Percentiles rank a stretch among this genome's conserved stretches.
Conservation (phyloP, 2,329 filamentous ascomycete species). For the Aspergillus ibericus region DNA sequence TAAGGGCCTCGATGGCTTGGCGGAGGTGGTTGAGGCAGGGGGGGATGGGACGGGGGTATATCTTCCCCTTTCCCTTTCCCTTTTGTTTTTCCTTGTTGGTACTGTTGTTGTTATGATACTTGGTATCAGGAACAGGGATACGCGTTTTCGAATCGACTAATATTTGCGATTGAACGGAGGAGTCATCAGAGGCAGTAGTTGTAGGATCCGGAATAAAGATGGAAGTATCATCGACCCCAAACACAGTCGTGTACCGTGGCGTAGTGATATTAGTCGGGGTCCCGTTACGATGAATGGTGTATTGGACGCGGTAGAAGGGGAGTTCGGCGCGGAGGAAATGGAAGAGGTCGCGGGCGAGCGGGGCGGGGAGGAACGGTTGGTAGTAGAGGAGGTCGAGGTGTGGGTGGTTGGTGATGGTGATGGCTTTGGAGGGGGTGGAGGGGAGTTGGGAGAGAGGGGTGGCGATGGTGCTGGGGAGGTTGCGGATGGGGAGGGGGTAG, state of each 20-base stretch:
- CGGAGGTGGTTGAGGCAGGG: conserved; percentile 66
- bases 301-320: conserved; percentile 74
- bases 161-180: not conserved
- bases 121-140: too few relatives aligned
- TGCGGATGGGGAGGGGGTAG: conserved; percentile 55
- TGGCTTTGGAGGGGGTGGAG: conserved; percentile 50
- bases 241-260: conserved; percentile 62
- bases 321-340: conserved; percentile 69
- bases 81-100: too few relatives aligned
- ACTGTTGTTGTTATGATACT: too few relatives aligned
- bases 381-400: conserved; percentile 75
- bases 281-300: conserved; percentile 67
- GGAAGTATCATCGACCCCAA: conserved; percentile 64
- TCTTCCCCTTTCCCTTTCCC: too few relatives aligned
- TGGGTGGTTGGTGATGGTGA: conserved; percentile 67
- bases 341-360: conserved; percentile 62
- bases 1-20: conserved; percentile 63
- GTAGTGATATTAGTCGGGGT: conserved; percentile 63
- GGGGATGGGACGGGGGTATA: conserved; percentile 73
- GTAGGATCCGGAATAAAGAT: conserved; percentile 47
- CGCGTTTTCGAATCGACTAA: conserved; percentile 47
- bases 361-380: conserved; percentile 66
- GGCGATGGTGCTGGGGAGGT: conserved; percentile 47
- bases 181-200: not conserved
- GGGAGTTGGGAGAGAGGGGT: conserved; percentile 19